These are phyloP conservation scores for Debaryomycetaceae sp. DNA, from an alignment of 1,139 yeast species.

Conservation along the genomic window DNA sequence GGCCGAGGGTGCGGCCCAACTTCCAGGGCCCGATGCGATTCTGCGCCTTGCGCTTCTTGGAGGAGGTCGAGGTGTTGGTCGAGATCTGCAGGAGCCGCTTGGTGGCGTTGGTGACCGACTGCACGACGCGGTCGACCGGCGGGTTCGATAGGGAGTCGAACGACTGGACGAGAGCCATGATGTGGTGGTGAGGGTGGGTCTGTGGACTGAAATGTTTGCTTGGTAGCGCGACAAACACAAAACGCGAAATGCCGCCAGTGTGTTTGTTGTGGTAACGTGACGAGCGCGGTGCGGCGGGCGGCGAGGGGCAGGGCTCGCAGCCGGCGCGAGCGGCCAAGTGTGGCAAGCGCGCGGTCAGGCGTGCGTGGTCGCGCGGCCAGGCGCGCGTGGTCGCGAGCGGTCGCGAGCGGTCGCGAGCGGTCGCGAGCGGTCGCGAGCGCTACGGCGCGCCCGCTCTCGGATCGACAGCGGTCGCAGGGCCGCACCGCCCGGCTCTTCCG, in stretches of 20 bases:
- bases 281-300: no score
- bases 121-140: slow-evolving; percentile 41
- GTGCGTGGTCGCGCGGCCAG: no score
- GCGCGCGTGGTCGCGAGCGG: no score
- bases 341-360: no score
- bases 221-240: slow-evolving; percentile 1
- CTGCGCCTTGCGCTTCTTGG: slow-evolving; percentile 54
- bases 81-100: slow-evolving; percentile 63
- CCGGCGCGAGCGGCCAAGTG: no score
- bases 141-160: slow-evolving; percentile 23
- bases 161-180: slow-evolving; percentile 13
- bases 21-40: slow-evolving; percentile 96
- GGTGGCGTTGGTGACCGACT: slow-evolving; percentile 58
- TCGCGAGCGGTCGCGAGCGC: no score
- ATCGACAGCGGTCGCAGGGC: no score
- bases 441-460: no score
- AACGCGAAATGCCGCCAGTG: background rate
- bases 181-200: slow-evolving; percentile 17
- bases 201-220: slow-evolving; percentile 21
- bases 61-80: slow-evolving; percentile 44
- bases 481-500: no score
- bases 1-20: slow-evolving; percentile 87
- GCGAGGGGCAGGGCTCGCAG: no score
- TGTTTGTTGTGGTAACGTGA: no score
- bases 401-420: no score